Evolutionary conservation across 2,329 filamentous ascomycete genomes (phyloP), one percentile per base, ranked within the genome.

Genomic region (Trichoderma afroharzianum): DNA sequence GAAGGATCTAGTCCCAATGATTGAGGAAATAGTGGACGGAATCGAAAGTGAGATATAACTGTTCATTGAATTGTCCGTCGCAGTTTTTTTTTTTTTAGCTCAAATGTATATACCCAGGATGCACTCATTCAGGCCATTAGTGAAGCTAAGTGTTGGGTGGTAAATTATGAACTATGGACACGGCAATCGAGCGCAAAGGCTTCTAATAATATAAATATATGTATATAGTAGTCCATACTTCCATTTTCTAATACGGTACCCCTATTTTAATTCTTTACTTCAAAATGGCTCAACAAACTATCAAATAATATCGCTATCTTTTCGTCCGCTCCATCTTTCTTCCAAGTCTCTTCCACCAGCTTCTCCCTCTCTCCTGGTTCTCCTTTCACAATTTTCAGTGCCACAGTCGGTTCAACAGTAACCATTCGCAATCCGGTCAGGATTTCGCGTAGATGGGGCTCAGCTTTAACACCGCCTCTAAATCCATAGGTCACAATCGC

Each of bases 401-500:
- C 57, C 14, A 69, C 57, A 26, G 67, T 55, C 24, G 39, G 33
- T 30, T 69, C 67, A 26, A 36, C 47, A 3, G 50, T 26, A 28
- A 6, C 32, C 73, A 76, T 70, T 14, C 72, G 53, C 21, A 76
- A 26, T 1, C 75, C 74, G 5, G 12, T 62, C 5, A 76, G 47
- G 55, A 76, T 73, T 5, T 76, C 68, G 9, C 68, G 63, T 43
- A 76, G 61, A 21, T 76, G 75, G 2, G 28, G 50, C 0, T 73
- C 74, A 5, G 73, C 73, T 33, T 72, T 72, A 26, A 28, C 70
- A 32, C 84, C 85, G 36, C 85, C 84, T 4, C 77, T 30, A 15
- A 82, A 82, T 5, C 88, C 88, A 78, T 90, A 90, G 70, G 82
- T 86, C 30, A 90, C 82, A 70, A 90, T 81, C 61, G 80, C 79